phyloP scores from a whole-genome alignment of 2,329 filamentous ascomycete species.

The Tolypocladium ovalisporum region DNA sequence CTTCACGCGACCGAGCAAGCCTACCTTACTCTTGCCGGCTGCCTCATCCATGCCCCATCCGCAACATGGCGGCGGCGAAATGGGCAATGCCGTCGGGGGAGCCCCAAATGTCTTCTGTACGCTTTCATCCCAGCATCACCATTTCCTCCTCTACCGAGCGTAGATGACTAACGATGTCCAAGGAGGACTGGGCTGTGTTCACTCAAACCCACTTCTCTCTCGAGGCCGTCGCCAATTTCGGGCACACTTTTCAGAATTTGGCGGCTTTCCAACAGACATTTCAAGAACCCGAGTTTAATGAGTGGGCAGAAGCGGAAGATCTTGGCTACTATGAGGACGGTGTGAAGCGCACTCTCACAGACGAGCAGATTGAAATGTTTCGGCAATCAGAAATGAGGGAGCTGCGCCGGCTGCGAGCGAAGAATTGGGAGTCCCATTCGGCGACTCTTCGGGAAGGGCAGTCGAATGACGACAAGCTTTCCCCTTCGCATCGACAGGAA shows the following conservation, averaged over 20 bases:
- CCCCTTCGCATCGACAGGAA: not conserved
- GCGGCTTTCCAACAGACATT: constrained; percentile 11
- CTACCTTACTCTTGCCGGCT: not conserved
- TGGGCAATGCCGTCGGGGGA: not conserved
- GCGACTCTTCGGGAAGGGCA: constrained; percentile 10
- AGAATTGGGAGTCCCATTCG: constrained; percentile 13
- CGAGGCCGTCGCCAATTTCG: constrained; percentile 33
- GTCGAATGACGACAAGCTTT: not conserved
- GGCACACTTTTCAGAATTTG: constrained; percentile 30
- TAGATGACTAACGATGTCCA: constrained; percentile 9
- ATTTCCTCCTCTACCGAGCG: not conserved
- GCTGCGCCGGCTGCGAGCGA: constrained; percentile 37
- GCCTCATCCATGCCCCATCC: not conserved
- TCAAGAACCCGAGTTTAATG: constrained; percentile 18
- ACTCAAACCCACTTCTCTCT: constrained; percentile 48
- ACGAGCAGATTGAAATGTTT: constrained; percentile 85
- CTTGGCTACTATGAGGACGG: constrained; percentile 83
- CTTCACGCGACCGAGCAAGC: not conserved
- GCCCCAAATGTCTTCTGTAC: not conserved
- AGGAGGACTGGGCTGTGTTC: constrained; percentile 52
- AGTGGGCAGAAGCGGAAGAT: constrained; percentile 45
- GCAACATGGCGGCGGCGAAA: not conserved
- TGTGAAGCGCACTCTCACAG: constrained; percentile 77
- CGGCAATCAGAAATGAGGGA: constrained; percentile 76
- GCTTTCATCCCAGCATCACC: not conserved